Evolutionary conservation across 2,329 filamentous ascomycete species (phyloP).

Genomic region (Microdochium bolleyi): DNA sequence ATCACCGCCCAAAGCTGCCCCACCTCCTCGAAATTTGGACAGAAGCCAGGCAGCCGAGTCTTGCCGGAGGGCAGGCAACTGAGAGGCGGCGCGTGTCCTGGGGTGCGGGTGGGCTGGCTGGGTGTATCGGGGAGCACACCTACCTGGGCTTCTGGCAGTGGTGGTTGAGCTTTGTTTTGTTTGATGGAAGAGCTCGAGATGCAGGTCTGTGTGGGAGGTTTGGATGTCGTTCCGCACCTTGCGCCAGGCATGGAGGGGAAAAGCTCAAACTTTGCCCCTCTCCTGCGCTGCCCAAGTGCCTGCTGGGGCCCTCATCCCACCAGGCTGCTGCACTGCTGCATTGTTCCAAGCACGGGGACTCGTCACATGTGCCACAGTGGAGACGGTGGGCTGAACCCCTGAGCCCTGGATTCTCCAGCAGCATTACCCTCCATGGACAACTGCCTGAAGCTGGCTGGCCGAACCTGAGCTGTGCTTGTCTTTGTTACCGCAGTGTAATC

Average conservation of each 20-base stretch:
- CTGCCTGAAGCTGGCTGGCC: too few relatives aligned
- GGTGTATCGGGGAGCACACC: neutral
- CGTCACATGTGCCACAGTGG: conserved; percentile 1
- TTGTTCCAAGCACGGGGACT: neutral
- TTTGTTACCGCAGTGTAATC: too few relatives aligned
- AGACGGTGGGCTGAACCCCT: neutral
- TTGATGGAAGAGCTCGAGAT: neutral
- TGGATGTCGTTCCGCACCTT: neutral
- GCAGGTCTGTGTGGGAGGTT: neutral
- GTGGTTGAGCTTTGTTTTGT: neutral
- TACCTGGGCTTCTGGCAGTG: neutral
- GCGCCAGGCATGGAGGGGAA: neutral
- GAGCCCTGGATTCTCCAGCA: neutral
- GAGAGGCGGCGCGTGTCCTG: neutral
- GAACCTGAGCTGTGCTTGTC: too few relatives aligned
- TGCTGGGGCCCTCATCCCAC: neutral
- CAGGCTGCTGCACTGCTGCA: neutral
- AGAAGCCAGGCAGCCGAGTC: neutral
- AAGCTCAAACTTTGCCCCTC: neutral
- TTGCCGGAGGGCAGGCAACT: neutral
- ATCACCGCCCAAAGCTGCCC: neutral
- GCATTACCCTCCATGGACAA: too few relatives aligned
- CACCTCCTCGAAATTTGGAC: neutral
- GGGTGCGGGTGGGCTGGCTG: too few relatives aligned
- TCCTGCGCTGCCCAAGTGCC: neutral